Evolutionary conservation across 164 flowering plant genomes (phyloP).

Genomic region (Chimonanthus praecox): DNA sequence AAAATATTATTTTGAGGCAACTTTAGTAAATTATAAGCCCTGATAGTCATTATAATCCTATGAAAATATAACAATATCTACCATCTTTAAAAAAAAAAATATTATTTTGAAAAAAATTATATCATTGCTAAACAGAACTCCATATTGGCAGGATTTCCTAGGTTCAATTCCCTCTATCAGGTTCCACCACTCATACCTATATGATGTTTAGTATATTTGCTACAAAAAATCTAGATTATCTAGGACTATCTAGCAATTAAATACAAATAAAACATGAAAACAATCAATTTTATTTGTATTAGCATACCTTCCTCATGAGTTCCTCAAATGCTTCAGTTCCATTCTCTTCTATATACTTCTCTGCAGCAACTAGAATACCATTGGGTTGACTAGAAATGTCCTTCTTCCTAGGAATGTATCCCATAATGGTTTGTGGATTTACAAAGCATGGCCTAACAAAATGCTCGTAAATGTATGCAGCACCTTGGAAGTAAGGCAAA

Average conservation of each 20-base stretch:
- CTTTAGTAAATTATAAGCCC: no score
- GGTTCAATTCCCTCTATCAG: not conserved
- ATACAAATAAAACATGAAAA: not conserved
- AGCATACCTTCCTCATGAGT: slow-evolving; percentile 48
- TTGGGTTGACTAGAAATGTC: slow-evolving; percentile 46
- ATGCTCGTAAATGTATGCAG: slow-evolving; percentile 70
- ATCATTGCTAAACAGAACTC: not conserved
- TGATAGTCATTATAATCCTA: no score
- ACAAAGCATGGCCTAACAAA: slow-evolving; percentile 66
- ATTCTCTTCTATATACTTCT: slow-evolving; percentile 67
- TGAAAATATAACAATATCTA: no score
- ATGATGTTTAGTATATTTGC: not conserved
- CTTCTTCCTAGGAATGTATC: slow-evolving; percentile 69
- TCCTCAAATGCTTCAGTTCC: slow-evolving; percentile 77
- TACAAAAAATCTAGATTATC: not conserved
- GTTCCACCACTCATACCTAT: not conserved
- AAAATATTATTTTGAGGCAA: no score
- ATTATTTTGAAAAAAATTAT: no score
- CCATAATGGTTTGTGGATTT: slow-evolving; percentile 48
- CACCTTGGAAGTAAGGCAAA: slow-evolving; percentile 82
- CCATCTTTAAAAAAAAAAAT: no score
- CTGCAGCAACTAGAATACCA: slow-evolving; percentile 69
- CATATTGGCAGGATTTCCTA: no score
- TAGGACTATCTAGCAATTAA: not conserved
- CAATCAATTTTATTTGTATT: not conserved